phyloP scores from a whole-genome alignment of 2,329 filamentous ascomycete species.

The Scopulariopsis brevicaulis region DNA sequence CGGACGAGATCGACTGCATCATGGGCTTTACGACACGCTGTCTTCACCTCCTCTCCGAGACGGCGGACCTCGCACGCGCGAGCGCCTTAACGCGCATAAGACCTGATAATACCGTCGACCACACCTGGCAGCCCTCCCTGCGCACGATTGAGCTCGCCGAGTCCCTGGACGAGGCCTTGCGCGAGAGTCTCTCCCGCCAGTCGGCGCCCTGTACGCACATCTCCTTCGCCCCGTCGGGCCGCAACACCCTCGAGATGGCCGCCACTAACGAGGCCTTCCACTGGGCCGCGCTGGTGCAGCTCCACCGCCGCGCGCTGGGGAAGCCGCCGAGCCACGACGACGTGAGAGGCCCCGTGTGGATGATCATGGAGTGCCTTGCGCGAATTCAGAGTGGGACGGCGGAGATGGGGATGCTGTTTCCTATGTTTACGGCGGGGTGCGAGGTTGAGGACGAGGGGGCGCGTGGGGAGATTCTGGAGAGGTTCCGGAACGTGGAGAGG shows the following conservation, averaged over 20 bases:
- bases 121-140: constrained; percentile 46
- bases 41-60: constrained; percentile 42
- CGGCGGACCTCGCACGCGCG: constrained; percentile 58
- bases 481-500: constrained; percentile 56
- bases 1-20: constrained; percentile 68
- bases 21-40: constrained; percentile 36
- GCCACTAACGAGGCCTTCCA: constrained; percentile 72
- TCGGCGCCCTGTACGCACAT: constrained; percentile 33
- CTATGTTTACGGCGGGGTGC: constrained; percentile 74
- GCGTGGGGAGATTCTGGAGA: constrained; percentile 48
- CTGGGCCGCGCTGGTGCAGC: constrained; percentile 65
- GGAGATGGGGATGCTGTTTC: constrained; percentile 66
- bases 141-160: constrained; percentile 45
- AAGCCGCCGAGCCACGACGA: constrained; percentile 42
- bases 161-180: constrained; percentile 48
- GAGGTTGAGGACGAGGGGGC: constrained; percentile 49
- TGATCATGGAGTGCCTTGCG: constrained; percentile 51
- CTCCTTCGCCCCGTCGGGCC: constrained; percentile 32
- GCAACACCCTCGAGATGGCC: constrained; percentile 50
- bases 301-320: constrained; percentile 62
- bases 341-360: constrained; percentile 51
- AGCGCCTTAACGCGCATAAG: constrained; percentile 58
- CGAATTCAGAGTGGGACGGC: constrained; percentile 58
- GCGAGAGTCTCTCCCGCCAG: constrained; percentile 36
- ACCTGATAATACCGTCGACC: constrained; percentile 16